These are phyloP conservation scores for Flaveria brownii DNA, from an alignment of 129 eudicot genomes.

Conservation along the genomic window DNA sequence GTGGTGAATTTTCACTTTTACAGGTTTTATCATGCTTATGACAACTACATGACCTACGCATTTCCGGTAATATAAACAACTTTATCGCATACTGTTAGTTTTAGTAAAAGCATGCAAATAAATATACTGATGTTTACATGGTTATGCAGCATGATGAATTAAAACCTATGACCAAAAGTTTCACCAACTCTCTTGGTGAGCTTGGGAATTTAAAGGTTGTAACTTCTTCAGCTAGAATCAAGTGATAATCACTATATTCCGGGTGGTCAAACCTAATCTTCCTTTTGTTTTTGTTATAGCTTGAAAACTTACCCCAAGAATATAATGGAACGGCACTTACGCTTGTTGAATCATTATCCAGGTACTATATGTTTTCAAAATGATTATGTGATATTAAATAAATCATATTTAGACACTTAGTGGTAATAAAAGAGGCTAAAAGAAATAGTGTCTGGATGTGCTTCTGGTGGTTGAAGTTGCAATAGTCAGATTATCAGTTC, in stretches of 20 bases:
- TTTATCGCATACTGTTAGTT: background rate
- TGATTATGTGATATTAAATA: background rate
- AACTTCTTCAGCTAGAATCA: conserved; percentile 25
- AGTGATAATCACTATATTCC: background rate
- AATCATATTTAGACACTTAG: background rate
- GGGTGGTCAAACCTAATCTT: conserved; percentile 3
- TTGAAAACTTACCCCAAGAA: conserved; percentile 71
- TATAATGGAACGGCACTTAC: conserved; percentile 92
- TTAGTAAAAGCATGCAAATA: background rate
- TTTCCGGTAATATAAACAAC: conserved; percentile 61
- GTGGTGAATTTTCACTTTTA: conserved; percentile 17
- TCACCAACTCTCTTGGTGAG: conserved; percentile 85
- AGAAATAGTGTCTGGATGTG: background rate
- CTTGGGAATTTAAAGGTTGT: conserved; percentile 91
- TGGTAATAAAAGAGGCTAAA: background rate
- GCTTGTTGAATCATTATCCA: conserved; percentile 89
- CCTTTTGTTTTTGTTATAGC: conserved; percentile 39
- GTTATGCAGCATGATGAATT: conserved; percentile 92
- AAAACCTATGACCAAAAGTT: conserved; percentile 81
- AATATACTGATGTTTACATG: conserved; percentile 11
- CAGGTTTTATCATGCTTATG: conserved; percentile 99
- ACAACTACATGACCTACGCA: conserved; percentile 84
- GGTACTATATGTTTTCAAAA: conserved; percentile 43
- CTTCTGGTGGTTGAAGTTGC: background rate
- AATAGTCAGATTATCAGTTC: background rate